These are phyloP conservation scores for Aspergillus caelatus DNA, from an alignment of 2,329 filamentous ascomycete genomes.

Conservation along the genomic window DNA sequence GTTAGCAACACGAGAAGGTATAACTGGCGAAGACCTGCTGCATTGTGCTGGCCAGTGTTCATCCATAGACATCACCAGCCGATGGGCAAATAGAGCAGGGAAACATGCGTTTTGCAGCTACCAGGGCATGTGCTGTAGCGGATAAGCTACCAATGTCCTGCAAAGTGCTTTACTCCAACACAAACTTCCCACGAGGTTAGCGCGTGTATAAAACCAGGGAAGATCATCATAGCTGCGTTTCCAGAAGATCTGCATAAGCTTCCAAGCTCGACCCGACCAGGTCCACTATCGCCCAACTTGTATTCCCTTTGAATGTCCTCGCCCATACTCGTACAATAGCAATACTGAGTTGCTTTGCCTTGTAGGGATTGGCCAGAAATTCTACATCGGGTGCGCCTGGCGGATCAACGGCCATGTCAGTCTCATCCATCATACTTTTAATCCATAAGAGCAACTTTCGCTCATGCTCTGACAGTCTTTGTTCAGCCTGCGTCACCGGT, in stretches of 20 bases:
- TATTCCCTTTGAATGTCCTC: constrained; percentile 51
- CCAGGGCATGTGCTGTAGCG: neutral
- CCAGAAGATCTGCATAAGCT: constrained; percentile 50
- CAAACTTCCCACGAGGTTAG: neutral
- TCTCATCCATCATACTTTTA: constrained; percentile 54
- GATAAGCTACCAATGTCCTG: neutral
- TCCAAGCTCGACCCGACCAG: constrained; percentile 50
- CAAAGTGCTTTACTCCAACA: neutral
- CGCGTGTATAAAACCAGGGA: neutral
- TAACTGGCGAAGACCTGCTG: neutral
- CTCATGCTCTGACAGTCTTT: constrained; percentile 50
- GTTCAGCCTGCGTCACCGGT: constrained; percentile 45
- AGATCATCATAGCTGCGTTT: constrained; percentile 28
- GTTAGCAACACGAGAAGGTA: neutral
- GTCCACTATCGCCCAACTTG: constrained; percentile 53
- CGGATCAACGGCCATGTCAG: constrained; percentile 48
- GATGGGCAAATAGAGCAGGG: neutral
- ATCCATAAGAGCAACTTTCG: constrained; percentile 52
- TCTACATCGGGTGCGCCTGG: constrained; percentile 43
- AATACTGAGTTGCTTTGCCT: constrained; percentile 50
- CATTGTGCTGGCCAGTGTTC: neutral
- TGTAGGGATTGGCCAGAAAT: constrained; percentile 46
- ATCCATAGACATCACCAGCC: neutral
- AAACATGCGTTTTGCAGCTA: neutral
- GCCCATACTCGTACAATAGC: constrained; percentile 53